These are phyloP conservation scores for Hibiscus syriacus DNA, from an alignment of 345 rosid species.

Conservation along the genomic window DNA sequence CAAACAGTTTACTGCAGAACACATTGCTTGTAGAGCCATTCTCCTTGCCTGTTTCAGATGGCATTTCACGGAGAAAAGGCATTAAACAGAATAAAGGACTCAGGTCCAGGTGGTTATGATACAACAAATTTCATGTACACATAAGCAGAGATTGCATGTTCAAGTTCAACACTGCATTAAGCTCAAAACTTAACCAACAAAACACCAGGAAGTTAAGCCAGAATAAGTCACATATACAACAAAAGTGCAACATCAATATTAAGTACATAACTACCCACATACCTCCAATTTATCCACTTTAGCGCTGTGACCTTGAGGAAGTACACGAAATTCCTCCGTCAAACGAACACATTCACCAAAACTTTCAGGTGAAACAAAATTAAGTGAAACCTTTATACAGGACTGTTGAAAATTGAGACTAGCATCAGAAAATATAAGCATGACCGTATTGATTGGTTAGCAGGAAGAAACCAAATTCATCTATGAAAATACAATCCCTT, in stretches of 20 bases:
- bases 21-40: conserved; percentile 35
- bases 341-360: conserved; percentile 40
- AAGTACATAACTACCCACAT: background rate
- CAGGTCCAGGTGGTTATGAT: background rate
- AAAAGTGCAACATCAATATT: background rate
- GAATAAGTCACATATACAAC: background rate
- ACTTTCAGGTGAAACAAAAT: conserved; percentile 58
- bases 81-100: background rate
- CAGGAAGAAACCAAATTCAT: background rate
- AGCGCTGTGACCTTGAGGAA: conserved; percentile 39
- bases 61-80: background rate
- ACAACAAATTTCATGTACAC: background rate
- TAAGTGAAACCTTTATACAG: conserved; percentile 40
- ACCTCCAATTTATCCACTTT: conserved; percentile 51
- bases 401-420: conserved; percentile 19
- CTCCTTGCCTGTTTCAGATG: conserved; percentile 36
- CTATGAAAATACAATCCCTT: background rate
- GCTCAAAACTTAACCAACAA: background rate
- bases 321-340: conserved; percentile 43
- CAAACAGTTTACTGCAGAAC: conserved; percentile 21
- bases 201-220: background rate
- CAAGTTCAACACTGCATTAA: background rate
- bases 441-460: background rate
- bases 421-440: background rate
- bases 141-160: background rate